phyloP scores from a whole-genome alignment of 2,329 filamentous ascomycete species.

The Fusarium tjaetaba region DNA sequence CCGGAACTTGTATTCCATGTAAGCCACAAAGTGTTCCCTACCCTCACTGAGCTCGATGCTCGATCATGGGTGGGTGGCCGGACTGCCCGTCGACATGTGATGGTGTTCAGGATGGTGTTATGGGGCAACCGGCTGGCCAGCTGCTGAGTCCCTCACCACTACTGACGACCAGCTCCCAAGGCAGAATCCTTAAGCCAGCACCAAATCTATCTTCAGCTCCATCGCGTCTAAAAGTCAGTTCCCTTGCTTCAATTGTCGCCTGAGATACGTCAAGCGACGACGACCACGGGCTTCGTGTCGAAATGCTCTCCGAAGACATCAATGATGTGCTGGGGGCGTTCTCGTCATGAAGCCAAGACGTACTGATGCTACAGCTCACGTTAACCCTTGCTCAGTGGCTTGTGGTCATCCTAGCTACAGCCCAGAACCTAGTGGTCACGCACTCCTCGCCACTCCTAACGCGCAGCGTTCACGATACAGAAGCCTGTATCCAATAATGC shows the following conservation, averaged over 20 bases:
- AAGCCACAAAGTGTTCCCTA: neutral
- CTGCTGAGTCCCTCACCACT: neutral
- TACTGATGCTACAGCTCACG: neutral
- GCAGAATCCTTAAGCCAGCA: rapidly evolving
- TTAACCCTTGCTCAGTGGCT: neutral
- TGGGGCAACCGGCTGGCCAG: neutral
- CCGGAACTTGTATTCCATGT: neutral
- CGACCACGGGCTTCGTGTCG: rapidly evolving
- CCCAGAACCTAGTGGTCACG: neutral
- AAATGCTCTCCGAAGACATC: rapidly evolving
- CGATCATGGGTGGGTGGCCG: neutral
- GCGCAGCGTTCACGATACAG: neutral
- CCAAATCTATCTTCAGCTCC: neutral
- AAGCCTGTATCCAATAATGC: neutral
- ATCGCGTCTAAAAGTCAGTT: rapidly evolving
- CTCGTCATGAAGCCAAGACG: too few relatives aligned
- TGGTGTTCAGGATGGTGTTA: neutral
- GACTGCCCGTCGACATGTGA: neutral
- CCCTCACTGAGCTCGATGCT: neutral
- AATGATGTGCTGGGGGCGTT: rapidly evolving
- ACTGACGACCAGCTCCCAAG: rapidly evolving
- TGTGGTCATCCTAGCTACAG: neutral
- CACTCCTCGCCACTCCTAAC: neutral
- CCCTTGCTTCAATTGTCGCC: too few relatives aligned
- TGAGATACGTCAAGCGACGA: too few relatives aligned